Evolutionary conservation across 2,329 filamentous ascomycete genomes (phyloP), one percentile per base, ranked within the genome.

Genomic region (Helotiales sp.): DNA sequence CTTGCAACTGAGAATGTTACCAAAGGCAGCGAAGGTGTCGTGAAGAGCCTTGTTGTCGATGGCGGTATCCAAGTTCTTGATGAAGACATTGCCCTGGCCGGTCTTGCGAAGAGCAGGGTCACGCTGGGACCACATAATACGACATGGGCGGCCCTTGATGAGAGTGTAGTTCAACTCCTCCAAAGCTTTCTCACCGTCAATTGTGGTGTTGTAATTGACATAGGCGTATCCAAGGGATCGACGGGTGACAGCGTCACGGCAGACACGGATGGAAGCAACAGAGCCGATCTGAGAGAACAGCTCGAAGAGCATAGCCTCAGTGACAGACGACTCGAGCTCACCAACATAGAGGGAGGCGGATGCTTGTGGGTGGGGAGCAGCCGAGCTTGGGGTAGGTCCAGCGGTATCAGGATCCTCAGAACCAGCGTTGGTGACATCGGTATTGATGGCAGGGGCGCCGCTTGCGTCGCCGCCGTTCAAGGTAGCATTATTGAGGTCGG

Each of bases 81-180:
- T 99, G 88, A 99, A 99, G 77, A 99, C 95, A 80, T 99, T 99
- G 81, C 96, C 96, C 84, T 97, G 93, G 74, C 96, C 96, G 75
- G 93, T 99, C 91, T 99, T 99, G 86, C 96, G 96, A 77, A 99
- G 90, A 80, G 95, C 95, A 74, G 96, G 96, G 83, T 99, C 96
- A 82, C 96, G 96, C 88, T 99, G 96, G 73, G 96, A 99, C 96
- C 96, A 99, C 96, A 99, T 99, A 85, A 99, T 99, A 79, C 96
- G 95, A 91, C 96, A 99, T 69, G 96, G 95, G 79, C 92, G 93
- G 77, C 94, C 94, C 89, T 98, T 98, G 86, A 99, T 98, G 77
- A 97, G 86, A 72, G 96, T 99, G 87, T 99, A 99, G 89, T 99
- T 99, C 77, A 99, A 89, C 84, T 99, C 96, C 85, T 99, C 96